Evolutionary conservation across 2,329 filamentous ascomycete species (phyloP).

Genomic region (Ascochyta rabiei): DNA sequence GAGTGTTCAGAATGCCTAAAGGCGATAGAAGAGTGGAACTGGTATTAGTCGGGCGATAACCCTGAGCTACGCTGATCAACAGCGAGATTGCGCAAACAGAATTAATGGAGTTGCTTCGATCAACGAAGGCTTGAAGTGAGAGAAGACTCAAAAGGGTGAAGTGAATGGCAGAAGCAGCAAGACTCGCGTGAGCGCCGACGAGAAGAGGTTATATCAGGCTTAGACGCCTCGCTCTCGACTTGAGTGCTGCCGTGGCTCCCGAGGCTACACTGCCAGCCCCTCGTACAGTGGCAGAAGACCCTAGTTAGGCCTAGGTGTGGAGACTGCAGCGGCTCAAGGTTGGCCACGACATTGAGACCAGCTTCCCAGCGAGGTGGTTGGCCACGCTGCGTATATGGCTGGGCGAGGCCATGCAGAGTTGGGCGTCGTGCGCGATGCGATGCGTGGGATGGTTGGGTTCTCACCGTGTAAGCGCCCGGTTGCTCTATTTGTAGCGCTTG

Average conservation of each 20-base stretch:
- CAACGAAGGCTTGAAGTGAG: conserved; percentile 50
- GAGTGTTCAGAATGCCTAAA: conserved; percentile 24
- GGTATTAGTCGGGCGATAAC: conserved; percentile 47
- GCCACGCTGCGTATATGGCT: conserved; percentile 19
- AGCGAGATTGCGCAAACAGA: conserved; percentile 34
- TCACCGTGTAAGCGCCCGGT: conserved; percentile 41
- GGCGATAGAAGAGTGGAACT: conserved; percentile 31
- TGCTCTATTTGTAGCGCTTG: conserved; percentile 39
- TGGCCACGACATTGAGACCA: conserved; percentile 44
- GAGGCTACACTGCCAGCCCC: conserved; percentile 38
- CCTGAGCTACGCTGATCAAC: conserved; percentile 52
- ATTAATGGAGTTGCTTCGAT: conserved; percentile 51
- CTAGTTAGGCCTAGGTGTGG: conserved; percentile 28
- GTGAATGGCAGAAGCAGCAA: conserved; percentile 40
- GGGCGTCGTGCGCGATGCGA: conserved; percentile 30
- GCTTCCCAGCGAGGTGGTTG: conserved; percentile 33
- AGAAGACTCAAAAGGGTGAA: conserved; percentile 42
- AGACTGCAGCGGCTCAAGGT: conserved; percentile 42
- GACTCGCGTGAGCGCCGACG: conserved; percentile 36
- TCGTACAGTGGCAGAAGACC: conserved; percentile 37
- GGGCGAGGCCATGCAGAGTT: conserved; percentile 20
- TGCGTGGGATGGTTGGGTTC: conserved; percentile 40
- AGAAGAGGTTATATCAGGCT: conserved; percentile 43
- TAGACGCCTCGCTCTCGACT: conserved; percentile 38
- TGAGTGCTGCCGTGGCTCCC: conserved; percentile 38